A percentile compares a stretch with the other conserved stretches of the same genome.
These are phyloP conservation scores for Aspergillus costaricaensis DNA, from an alignment of 2,329 filamentous ascomycete genomes.

Conservation along the genomic window DNA sequence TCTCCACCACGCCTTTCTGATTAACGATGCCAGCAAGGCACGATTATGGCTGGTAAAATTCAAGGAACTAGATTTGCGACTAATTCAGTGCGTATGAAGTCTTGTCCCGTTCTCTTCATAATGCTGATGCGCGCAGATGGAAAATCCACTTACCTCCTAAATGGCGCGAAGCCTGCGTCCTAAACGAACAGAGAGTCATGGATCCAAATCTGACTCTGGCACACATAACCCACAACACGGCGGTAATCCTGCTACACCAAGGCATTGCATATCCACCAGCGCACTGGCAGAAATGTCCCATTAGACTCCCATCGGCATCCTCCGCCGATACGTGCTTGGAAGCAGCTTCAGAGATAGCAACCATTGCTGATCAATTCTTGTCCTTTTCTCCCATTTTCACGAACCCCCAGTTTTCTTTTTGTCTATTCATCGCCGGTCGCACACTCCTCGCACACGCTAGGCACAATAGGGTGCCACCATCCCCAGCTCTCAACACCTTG, in stretches of 20 bases:
- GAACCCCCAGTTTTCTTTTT: slow-evolving; percentile 48
- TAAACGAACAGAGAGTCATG: slow-evolving; percentile 41
- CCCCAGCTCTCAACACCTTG: slow-evolving; percentile 36
- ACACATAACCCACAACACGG: slow-evolving; percentile 54
- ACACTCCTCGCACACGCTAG: slow-evolving; percentile 44
- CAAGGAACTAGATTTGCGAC: slow-evolving; percentile 31
- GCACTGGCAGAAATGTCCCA: slow-evolving; percentile 33
- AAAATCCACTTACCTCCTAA: slow-evolving; percentile 33
- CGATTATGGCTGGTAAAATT: slow-evolving; percentile 38
- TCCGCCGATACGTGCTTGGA: slow-evolving; percentile 54
- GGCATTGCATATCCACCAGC: slow-evolving; percentile 45
- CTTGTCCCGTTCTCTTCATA: no score
- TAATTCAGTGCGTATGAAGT: slow-evolving; percentile 24
- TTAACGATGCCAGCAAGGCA: slow-evolving; percentile 30
- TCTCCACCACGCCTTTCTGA: slow-evolving; percentile 34
- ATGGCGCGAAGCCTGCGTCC: slow-evolving; percentile 35
- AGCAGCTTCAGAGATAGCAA: slow-evolving; percentile 49
- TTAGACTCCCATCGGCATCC: slow-evolving; percentile 47
- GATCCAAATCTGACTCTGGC: slow-evolving; percentile 55
- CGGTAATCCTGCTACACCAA: slow-evolving; percentile 53
- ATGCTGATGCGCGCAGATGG: slow-evolving; percentile 14
- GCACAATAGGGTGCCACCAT: slow-evolving; percentile 34
- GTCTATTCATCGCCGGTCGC: slow-evolving; percentile 48
- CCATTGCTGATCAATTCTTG: slow-evolving; percentile 49
- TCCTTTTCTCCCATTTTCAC: slow-evolving; percentile 32